These are phyloP conservation scores for Saccharomyces pastorianus DNA, from an alignment of 1,139 yeast genomes.

Conservation along the genomic window DNA sequence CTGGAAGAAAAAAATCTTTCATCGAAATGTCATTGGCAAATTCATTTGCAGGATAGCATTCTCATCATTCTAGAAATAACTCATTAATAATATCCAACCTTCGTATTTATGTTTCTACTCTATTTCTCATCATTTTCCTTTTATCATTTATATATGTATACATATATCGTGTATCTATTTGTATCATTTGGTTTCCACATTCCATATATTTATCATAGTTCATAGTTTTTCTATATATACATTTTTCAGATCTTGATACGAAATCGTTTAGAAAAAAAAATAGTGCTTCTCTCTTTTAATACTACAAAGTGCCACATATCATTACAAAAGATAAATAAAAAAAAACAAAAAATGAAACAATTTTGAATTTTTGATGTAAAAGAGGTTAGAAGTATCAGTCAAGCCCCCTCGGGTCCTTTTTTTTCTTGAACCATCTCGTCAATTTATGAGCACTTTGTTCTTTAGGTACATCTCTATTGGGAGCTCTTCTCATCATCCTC, in stretches of 20 bases:
- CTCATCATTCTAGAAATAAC: not conserved
- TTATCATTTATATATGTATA: no score
- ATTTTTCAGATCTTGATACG: not conserved
- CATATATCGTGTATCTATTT: not conserved
- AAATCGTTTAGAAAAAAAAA: not conserved
- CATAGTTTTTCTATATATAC: not conserved
- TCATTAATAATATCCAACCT: not conserved
- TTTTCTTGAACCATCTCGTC: not conserved
- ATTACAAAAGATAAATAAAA: not conserved
- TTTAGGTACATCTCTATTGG: not conserved
- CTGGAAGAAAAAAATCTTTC: constrained; percentile 4
- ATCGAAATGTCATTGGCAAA: constrained; percentile 4
- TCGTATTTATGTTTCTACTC: not conserved
- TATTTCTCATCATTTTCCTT: not conserved
- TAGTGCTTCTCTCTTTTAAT: not conserved
- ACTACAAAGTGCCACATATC: not conserved
- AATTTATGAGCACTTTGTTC: not conserved
- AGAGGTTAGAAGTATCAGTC: not conserved
- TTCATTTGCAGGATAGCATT: constrained; percentile 2
- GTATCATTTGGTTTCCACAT: not conserved
- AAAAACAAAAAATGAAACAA: not conserved
- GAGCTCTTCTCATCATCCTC: not conserved
- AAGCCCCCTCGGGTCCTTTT: not conserved
- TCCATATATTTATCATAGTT: not conserved
- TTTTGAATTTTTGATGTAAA: not conserved